Evolutionary conservation across 495 filamentous ascomycete genomes (phyloP).

Genomic region (Lasiosphaeria miniovina): DNA sequence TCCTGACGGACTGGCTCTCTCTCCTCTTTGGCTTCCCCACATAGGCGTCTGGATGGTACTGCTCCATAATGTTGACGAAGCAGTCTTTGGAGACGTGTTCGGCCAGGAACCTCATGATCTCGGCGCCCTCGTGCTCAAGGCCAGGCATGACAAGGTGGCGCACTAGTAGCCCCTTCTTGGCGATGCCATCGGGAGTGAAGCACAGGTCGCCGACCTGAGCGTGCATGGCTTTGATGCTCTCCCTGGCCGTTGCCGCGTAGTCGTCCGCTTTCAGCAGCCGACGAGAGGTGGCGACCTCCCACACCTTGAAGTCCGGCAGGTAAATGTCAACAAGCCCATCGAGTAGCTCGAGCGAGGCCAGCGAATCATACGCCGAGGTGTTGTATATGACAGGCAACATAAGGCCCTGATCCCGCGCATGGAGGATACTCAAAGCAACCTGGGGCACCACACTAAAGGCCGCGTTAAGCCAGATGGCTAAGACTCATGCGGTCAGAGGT

Average conservation of each 20-base stretch:
- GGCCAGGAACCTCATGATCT: conserved; percentile 70
- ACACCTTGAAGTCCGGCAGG: conserved; percentile 77
- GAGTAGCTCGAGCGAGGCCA: conserved; percentile 61
- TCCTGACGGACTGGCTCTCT: conserved; percentile 4
- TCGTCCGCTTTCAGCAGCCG: conserved; percentile 71
- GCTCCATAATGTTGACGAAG: conserved; percentile 74
- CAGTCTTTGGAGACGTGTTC: conserved; percentile 63
- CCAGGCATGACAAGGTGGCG: conserved; percentile 79
- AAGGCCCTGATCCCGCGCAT: conserved; percentile 63
- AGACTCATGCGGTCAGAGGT: no score
- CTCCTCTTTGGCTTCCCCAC: conserved; percentile 61
- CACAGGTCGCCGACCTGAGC: conserved; percentile 71
- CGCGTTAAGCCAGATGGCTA: no score
- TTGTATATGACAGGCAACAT: conserved; percentile 73
- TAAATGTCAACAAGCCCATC: conserved; percentile 78
- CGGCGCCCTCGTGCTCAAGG: conserved; percentile 59
- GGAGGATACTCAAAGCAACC: conserved; percentile 66
- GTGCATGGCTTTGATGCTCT: conserved; percentile 73
- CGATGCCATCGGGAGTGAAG: conserved; percentile 73
- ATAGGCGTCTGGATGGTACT: conserved; percentile 72
- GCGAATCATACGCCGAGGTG: conserved; percentile 70
- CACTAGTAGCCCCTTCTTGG: conserved; percentile 67
- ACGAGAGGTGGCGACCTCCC: conserved; percentile 58
- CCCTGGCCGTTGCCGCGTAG: conserved; percentile 62
- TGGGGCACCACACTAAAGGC: conserved; percentile 61